Evolutionary conservation across 164 flowering plant species (phyloP), one percentile per base, ranked within the genome.

Genomic region (Litsea cubeba): DNA sequence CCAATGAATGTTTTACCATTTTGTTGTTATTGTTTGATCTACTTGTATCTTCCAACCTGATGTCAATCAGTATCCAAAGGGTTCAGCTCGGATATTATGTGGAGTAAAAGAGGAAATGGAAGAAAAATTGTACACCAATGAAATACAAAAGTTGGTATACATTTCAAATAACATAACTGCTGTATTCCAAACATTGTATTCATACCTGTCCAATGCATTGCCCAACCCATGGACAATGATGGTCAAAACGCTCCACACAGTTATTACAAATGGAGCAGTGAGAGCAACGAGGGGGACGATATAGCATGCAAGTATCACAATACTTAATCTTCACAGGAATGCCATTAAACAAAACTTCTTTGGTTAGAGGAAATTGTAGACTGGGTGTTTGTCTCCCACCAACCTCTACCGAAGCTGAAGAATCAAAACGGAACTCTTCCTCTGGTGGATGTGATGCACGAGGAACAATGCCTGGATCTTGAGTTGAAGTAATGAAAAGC

Each of bases 221-320:
- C 68, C 98, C 98, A 71, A 94, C 98, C 98, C 98, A 94, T 46
- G 97, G 97, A 87, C 98, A 94, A 79, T 94, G 97, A 75, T 94
- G 98, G 81, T 94, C 98, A 84, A 94, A 94, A 32, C 94, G 92
- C 75, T 94, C 96, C 57, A 94, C 93, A 84, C 98, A 94, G 66
- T 94, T 94, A 80, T 94, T 87, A 80, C 98, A 93, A 74, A 93
- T 90, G 69, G 95, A 89, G 79, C 98, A 93, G 80, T 93, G 98
- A 3, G 98, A 93, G 81, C 98, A 93, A 62, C 98, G 93, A 20
- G 98, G 96, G 79, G 98, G 96, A 18, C 98, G 92, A 81, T 90
- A 93, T n/a, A 93, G 83, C 98, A 91, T 93, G 81, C 98, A 93
- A n/a, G 96, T 91, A 69, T 91, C 96, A 84, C 98, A 93, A 71